Evolutionary conservation across 148 eudicot genomes (phyloP), one percentile per base, ranked within the genome.

Genomic region (Rhododendron mucronatum): DNA sequence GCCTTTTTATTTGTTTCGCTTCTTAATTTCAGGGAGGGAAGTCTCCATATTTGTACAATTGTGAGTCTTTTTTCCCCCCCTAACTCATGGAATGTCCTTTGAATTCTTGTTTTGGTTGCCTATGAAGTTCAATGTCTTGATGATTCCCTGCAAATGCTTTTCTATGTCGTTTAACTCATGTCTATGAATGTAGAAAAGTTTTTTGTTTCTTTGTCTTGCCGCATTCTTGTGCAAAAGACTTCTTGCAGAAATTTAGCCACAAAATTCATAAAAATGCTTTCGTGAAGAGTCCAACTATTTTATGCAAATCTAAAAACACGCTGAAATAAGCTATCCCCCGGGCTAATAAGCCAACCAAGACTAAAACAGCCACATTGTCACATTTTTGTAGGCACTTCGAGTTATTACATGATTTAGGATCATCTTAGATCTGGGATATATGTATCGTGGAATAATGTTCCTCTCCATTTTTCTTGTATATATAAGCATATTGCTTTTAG

Each of bases 401-500:
- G n/a, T 20, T 20, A 59, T 59, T 1, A 18, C 7, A 59, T 1
- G 0, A 33, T 67, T 67, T 5, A 26, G 35, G 33, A 67, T 67
- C 4, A 1, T 28, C 5, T 10, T 67, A n/a, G 35, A 67, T 10
- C 30, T 28, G 74, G 10, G 15, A 67, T 67, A 8, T 71, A 33
- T 65, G 76, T 71, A 71, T 12, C 30, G 3, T 1, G 41, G 41
- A 28, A 30, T 30, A 0, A 71, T 12, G 15, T 71, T 28, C 13
- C 37, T 71, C 13, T 12, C 35, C 39, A 9, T 71, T 71, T 71
- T 75, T 75, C 23, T 15, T 75, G 45, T 3, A 35, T 39, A 35
- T 75, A 14, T 16, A 18, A 35, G n/a, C 47, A 6, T 35, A 50
- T 88, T 59, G 2, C 14, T 53, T 71, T 86, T 84, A 89, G 82